phyloP scores from a whole-genome alignment of 345 rosid genomes.

The Citrus maxima region DNA sequence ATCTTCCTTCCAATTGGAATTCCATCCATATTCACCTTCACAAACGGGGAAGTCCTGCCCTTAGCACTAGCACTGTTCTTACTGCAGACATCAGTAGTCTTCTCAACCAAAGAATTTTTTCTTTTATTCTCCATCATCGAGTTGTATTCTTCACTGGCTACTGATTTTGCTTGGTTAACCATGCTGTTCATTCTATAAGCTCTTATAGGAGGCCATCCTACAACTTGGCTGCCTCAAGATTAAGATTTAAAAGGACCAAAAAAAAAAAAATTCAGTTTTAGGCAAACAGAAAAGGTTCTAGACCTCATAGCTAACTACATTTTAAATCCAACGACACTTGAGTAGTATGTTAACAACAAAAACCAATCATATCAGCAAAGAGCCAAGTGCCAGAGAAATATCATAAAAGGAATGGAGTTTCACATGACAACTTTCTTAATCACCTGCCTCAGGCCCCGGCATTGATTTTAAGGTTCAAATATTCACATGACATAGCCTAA shows the following conservation, averaged over 20 bases:
- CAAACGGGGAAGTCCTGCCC: conserved; percentile 50
- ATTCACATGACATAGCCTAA: not conserved
- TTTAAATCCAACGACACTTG: not conserved
- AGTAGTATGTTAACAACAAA: not conserved
- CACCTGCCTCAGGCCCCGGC: not conserved
- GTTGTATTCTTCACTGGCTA: conserved; percentile 44
- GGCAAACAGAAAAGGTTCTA: not conserved
- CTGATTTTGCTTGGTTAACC: conserved; percentile 60
- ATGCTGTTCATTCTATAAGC: conserved; percentile 73
- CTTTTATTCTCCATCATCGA: conserved; percentile 29
- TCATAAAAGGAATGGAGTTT: not conserved
- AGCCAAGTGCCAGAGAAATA: not conserved
- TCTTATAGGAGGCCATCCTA: conserved; percentile 98
- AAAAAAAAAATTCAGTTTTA: conserved; percentile 3
- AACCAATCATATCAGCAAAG: not conserved
- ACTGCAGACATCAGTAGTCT: conserved; percentile 23
- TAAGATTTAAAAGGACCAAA: not conserved
- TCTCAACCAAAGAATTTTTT: conserved; percentile 24
- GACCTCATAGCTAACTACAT: not conserved
- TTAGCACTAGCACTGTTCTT: conserved; percentile 27
- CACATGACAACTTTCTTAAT: not conserved
- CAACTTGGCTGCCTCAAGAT: conserved; percentile 59
- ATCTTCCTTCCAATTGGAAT: conserved; percentile 87
- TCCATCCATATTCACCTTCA: conserved; percentile 98
- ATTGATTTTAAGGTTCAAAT: not conserved